A percentile compares a stretch with the other conserved stretches of the same genome.
These are phyloP conservation scores for Paraphoma chrysanthemicola DNA, from an alignment of 2,329 filamentous ascomycete species.

Conservation along the genomic window DNA sequence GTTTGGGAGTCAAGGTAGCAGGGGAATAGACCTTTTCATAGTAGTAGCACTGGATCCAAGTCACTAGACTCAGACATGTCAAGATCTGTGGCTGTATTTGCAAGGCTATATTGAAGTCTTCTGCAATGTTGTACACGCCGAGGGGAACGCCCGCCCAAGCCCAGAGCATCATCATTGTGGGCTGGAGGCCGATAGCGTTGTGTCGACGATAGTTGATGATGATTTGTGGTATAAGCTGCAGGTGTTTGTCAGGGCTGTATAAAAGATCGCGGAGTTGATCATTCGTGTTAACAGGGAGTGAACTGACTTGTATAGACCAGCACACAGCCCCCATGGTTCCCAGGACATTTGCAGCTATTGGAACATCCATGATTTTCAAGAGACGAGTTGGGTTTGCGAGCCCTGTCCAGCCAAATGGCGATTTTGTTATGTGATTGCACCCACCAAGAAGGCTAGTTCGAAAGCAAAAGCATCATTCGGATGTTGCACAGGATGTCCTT, in stretches of 20 bases:
- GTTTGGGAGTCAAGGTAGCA: background rate
- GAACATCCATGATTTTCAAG: constrained; percentile 66
- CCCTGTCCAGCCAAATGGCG: too few relatives aligned
- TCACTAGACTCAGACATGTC: constrained; percentile 58
- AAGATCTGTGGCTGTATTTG: constrained; percentile 65
- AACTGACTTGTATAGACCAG: constrained; percentile 34
- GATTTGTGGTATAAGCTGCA: constrained; percentile 72
- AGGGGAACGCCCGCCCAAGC: constrained; percentile 72
- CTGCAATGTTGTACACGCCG: constrained; percentile 66
- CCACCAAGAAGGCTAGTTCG: background rate
- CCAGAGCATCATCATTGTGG: constrained; percentile 77
- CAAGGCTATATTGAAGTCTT: constrained; percentile 61
- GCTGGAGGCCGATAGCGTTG: constrained; percentile 69
- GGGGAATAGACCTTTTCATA: constrained; percentile 52
- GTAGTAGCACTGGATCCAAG: constrained; percentile 64
- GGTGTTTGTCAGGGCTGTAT: background rate
- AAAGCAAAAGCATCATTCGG: constrained; percentile 1
- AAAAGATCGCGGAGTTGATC: background rate
- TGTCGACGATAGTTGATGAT: constrained; percentile 71
- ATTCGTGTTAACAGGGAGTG: background rate
- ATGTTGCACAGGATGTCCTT: background rate
- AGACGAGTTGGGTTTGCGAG: too few relatives aligned
- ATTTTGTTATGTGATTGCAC: too few relatives aligned
- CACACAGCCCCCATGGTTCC: constrained; percentile 66
- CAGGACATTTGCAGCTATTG: constrained; percentile 64